Evolutionary conservation across 2,329 filamentous ascomycete genomes (phyloP).

Genomic region (Stagonosporopsis tanaceti): DNA sequence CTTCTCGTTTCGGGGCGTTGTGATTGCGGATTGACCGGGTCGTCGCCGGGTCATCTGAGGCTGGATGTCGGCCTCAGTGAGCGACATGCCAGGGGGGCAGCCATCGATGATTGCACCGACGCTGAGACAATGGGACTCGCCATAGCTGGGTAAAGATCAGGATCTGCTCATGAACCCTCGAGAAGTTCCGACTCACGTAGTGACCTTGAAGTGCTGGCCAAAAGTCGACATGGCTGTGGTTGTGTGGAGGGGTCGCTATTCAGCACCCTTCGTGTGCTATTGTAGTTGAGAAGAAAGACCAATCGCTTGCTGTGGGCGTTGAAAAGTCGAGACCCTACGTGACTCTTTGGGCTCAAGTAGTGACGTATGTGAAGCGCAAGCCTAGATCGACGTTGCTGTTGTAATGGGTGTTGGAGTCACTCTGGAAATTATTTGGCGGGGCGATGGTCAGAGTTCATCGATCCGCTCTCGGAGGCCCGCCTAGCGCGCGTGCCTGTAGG

Average conservation of each 20-base stretch:
- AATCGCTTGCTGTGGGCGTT: conserved; percentile 6
- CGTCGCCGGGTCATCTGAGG: conserved; percentile 91
- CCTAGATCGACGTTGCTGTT: conserved; percentile 21
- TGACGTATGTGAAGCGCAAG: conserved; percentile 12
- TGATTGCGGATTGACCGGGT: conserved; percentile 88
- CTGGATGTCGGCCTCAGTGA: conserved; percentile 89
- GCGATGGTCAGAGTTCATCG: conserved; percentile 25
- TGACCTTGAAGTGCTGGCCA: conserved; percentile 81
- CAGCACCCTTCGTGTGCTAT: conserved; percentile 11
- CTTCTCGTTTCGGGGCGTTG: conserved; percentile 91
- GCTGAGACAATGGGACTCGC: conserved; percentile 88
- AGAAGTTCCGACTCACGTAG: conserved; percentile 68
- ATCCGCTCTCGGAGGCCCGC: conserved; percentile 22
- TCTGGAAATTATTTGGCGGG: conserved; percentile 33
- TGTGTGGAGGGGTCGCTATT: conserved; percentile 11
- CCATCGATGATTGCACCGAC: conserved; percentile 97
- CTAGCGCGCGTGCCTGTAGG: conserved; percentile 6
- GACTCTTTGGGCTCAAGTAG: conserved; percentile 2
- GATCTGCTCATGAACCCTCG: background rate
- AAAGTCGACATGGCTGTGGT: conserved; percentile 71
- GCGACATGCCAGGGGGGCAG: conserved; percentile 83
- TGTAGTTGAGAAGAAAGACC: background rate
- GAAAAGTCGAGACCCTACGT: background rate
- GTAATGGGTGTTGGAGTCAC: conserved; percentile 31
- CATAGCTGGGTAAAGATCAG: conserved; percentile 63